Conservation (phyloP, 116 monocot genomes). For the Papilionanthe hybrid region DNA sequence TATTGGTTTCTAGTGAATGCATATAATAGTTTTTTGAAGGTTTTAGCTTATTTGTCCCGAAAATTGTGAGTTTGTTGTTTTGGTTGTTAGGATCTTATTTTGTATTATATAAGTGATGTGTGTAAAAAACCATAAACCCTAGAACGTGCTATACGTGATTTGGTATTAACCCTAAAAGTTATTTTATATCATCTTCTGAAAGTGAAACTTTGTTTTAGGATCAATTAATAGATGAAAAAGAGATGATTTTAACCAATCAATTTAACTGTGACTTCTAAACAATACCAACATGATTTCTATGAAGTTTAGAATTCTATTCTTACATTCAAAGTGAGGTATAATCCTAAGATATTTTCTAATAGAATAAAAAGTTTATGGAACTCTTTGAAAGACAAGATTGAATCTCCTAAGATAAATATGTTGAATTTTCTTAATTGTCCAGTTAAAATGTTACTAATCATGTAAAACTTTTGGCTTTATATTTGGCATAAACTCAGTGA, state of each 20-base stretch:
- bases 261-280: neutral
- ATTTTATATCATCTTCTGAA: neutral
- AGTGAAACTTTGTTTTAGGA: neutral
- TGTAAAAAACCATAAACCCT: neutral
- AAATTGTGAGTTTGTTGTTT: neutral
- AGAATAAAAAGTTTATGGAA: neutral
- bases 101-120: neutral
- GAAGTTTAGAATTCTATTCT: neutral
- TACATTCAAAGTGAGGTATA: neutral
- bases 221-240: neutral
- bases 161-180: neutral
- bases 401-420: neutral
- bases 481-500: neutral
- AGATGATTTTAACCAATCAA: neutral
- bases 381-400: neutral
- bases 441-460: too few relatives aligned
- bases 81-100: neutral
- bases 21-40: neutral
- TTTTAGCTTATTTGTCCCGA: neutral
- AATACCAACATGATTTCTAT: neutral
- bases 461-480: too few relatives aligned
- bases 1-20: neutral
- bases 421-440: neutral
- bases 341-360: neutral
- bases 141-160: neutral